A percentile compares a stretch with the other conserved stretches of the same genome.
Evolutionary conservation across 352 stramenopile species (phyloP).

Genomic region (Pythium guiyangense): DNA sequence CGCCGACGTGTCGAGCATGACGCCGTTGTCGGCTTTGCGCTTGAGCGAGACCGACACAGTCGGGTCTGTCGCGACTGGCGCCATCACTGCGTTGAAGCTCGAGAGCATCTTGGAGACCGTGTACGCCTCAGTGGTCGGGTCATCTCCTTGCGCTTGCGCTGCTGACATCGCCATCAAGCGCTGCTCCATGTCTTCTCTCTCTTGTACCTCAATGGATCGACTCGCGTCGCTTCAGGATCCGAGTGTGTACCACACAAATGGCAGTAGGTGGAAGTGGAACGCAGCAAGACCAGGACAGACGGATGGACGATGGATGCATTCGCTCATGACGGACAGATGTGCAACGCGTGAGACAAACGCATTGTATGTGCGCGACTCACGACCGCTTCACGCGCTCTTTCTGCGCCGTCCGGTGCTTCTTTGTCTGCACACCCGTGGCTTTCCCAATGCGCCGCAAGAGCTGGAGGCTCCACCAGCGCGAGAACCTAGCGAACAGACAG

Average conservation of each 20-base stretch:
- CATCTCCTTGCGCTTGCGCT: background rate
- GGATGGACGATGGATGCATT: background rate
- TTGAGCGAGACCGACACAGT: constrained; percentile 61
- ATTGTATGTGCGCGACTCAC: background rate
- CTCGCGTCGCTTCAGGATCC: too few species aligned
- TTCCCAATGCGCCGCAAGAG: constrained; percentile 78
- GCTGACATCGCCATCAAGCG: constrained; percentile 17
- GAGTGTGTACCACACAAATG: too few species aligned
- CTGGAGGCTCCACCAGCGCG: constrained; percentile 78
- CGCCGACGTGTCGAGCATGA: constrained; percentile 72
- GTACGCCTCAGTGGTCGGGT: constrained; percentile 39
- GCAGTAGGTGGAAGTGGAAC: too few species aligned
- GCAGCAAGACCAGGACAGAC: background rate
- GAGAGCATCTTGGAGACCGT: constrained; percentile 84
- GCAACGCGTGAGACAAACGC: too few species aligned
- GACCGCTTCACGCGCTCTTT: constrained; percentile 18
- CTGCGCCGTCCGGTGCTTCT: constrained; percentile 40
- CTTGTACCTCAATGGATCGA: too few species aligned
- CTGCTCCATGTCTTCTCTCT: background rate
- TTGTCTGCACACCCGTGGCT: constrained; percentile 67
- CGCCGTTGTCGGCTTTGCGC: constrained; percentile 67
- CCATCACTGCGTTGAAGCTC: constrained; percentile 79
- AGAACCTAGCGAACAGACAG: constrained; percentile 40
- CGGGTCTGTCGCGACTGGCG: constrained; percentile 40
- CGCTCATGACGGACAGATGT: too few species aligned